phyloP scores from a whole-genome alignment of 1,284 basidiomycete genomes.

The Sporisorium exsertum region DNA sequence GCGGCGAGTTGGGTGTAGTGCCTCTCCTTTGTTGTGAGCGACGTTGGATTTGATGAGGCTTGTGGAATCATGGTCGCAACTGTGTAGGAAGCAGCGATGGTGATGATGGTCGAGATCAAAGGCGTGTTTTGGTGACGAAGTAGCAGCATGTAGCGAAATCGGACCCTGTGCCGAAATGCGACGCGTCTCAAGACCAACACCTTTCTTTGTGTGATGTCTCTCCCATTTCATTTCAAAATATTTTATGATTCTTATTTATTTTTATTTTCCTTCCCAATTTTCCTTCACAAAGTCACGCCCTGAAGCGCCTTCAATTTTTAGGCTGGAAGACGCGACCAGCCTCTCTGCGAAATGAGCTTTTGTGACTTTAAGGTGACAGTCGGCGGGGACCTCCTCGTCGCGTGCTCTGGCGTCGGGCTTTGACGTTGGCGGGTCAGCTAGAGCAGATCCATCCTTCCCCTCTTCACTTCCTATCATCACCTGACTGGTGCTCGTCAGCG shows the following conservation, averaged over 20 bases:
- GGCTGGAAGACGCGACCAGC: neutral
- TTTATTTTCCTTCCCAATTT: neutral
- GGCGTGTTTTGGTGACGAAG: conserved; percentile 9
- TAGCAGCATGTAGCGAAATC: neutral
- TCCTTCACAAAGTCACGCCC: conserved; percentile 1
- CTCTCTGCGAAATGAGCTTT: neutral
- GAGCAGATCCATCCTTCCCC: neutral
- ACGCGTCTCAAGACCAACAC: conserved; percentile 36
- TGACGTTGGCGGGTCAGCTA: neutral
- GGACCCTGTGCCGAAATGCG: conserved; percentile 16
- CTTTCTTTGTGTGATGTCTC: neutral
- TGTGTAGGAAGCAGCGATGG: neutral
- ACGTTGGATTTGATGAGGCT: conserved; percentile 14
- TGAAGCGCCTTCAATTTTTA: neutral
- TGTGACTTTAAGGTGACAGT: neutral
- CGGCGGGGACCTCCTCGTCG: neutral
- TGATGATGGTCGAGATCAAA: conserved; percentile 10
- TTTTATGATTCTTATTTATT: neutral
- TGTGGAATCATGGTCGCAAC: conserved; percentile 29
- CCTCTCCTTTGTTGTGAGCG: conserved; percentile 40
- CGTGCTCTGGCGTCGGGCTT: neutral
- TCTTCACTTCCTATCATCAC: neutral
- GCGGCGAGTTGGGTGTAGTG: conserved; percentile 49
- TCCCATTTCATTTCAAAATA: conserved; percentile 2
- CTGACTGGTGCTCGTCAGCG: neutral